Evolutionary conservation across 177 flowering plant species (phyloP).

Genomic region (Vitis hybrid): DNA sequence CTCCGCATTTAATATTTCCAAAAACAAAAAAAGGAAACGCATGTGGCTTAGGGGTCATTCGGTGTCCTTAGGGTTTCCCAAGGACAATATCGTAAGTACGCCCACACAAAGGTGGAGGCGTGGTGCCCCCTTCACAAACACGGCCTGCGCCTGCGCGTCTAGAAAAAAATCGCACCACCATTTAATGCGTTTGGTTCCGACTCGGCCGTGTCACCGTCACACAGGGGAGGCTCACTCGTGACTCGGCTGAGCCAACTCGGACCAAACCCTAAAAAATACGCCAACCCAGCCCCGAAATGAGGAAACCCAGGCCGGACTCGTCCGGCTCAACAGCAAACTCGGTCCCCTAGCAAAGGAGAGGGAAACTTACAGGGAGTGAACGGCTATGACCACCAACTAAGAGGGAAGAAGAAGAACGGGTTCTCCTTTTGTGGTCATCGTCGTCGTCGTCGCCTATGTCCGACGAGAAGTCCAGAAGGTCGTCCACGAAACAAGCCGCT

Average conservation of each 20-base stretch:
- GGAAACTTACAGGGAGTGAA: conserved; percentile 38
- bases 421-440: conserved; percentile 16
- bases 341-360: background rate
- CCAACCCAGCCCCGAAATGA: background rate
- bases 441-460: conserved; percentile 43
- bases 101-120: no score
- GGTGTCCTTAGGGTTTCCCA: background rate
- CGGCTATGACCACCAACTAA: background rate
- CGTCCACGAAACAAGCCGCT: conserved; percentile 30
- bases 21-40: background rate
- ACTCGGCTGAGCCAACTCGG: background rate
- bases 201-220: conserved; percentile 10
- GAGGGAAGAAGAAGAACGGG: conserved; percentile 2
- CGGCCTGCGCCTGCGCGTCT: no score
- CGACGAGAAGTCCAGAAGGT: conserved; percentile 46
- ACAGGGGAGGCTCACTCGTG: background rate
- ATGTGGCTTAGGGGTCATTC: background rate
- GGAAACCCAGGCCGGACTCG: conserved; percentile 11
- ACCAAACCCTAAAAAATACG: background rate
- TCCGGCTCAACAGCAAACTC: conserved; percentile 11
- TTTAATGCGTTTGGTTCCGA: background rate
- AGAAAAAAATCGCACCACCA: no score
- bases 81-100: background rate
- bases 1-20: background rate
- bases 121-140: no score